Evolutionary conservation across 495 filamentous ascomycete genomes (phyloP).

Genomic region (Lentithecium fluviatile): DNA sequence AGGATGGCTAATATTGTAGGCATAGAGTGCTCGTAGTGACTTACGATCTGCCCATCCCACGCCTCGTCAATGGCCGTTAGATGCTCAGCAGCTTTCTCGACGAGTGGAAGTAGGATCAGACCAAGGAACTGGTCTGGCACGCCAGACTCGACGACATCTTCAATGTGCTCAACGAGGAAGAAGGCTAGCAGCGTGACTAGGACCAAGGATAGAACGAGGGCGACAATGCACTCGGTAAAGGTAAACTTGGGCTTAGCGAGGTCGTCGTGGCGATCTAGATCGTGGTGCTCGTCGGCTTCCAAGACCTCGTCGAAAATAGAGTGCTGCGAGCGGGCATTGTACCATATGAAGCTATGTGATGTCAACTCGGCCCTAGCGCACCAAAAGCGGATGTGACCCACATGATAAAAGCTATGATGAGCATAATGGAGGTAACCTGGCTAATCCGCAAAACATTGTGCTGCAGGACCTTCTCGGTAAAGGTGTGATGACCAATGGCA

Average conservation of each 20-base stretch:
- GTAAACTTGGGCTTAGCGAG: slow-evolving; percentile 69
- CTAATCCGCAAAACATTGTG: slow-evolving; percentile 55
- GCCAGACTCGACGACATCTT: slow-evolving; percentile 61
- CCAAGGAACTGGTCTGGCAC: slow-evolving; percentile 63
- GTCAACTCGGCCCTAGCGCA: neutral
- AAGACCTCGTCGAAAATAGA: slow-evolving; percentile 74
- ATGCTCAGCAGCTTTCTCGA: slow-evolving; percentile 91
- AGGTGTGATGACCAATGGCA: slow-evolving; percentile 13
- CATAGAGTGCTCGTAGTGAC: neutral
- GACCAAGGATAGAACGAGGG: slow-evolving; percentile 63
- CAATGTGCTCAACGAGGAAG: slow-evolving; percentile 78
- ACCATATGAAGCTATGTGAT: slow-evolving; percentile 60
- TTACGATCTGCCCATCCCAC: slow-evolving; percentile 68
- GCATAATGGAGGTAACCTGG: slow-evolving; percentile 70
- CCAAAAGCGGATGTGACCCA: neutral
- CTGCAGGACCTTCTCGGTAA: slow-evolving; percentile 32
- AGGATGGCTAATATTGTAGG: neutral
- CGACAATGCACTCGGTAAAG: slow-evolving; percentile 69
- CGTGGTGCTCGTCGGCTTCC: slow-evolving; percentile 67
- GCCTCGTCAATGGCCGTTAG: slow-evolving; percentile 89
- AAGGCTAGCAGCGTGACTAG: slow-evolving; percentile 79
- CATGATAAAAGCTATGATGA: slow-evolving; percentile 71
- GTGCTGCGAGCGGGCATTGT: slow-evolving; percentile 81
- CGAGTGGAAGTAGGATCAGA: slow-evolving; percentile 66
- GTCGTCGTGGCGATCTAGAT: slow-evolving; percentile 67